Base-by-base conservation (phyloP, 148 eudicot species). In the Vaccinium macrocarpon region DNA sequence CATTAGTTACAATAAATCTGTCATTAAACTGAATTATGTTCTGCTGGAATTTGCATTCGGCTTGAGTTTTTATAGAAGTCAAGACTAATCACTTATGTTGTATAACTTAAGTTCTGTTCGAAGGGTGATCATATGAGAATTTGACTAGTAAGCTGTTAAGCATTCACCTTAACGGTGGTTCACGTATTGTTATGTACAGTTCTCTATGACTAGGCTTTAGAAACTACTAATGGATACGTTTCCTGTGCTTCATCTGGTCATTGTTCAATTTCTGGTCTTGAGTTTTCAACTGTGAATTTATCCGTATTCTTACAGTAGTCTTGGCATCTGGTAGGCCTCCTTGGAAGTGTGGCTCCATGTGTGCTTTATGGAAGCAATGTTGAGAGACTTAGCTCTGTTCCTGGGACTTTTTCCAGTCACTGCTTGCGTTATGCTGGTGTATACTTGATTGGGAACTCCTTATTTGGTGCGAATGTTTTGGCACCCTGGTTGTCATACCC, bases 401-500 rank as follows among this genome's bases (percentile, higher is more conserved):
- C 94, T 53, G 91, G 92, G 73, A 90, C 89, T 79, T 95, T 95
- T 86, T 57, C 92, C 57, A 91, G 87, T 86, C 95, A 95, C 88
- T 93, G 97, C 86, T 79, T 93, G 91, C 87, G 90, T 50, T 95
- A 95, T 88, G 88, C 94, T 83, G 94, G 92, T 90, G 86, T 92
- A 13, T 95, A 90, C 88, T 56, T 95, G 80, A 84, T 95, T 81
- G 98, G 98, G 46, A 83, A 92, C 73, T 85, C 87, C 64, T 81
- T 92, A 23, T 92, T 92, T 81, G 97, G 98, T 51, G 87, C 92
- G 92, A 93, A 93, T 88, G 89, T 91, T 83, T 84, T 95, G 84
- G 97, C 97, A 53, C 98, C 97, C 10, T 93, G 95, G 89, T 87
- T 93, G 88, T 95, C 98, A n/a, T 92, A 92, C 86, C 86, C 89